Base-by-base conservation (phyloP, 306 rosid genomes). In the Crotalaria pallida region DNA sequence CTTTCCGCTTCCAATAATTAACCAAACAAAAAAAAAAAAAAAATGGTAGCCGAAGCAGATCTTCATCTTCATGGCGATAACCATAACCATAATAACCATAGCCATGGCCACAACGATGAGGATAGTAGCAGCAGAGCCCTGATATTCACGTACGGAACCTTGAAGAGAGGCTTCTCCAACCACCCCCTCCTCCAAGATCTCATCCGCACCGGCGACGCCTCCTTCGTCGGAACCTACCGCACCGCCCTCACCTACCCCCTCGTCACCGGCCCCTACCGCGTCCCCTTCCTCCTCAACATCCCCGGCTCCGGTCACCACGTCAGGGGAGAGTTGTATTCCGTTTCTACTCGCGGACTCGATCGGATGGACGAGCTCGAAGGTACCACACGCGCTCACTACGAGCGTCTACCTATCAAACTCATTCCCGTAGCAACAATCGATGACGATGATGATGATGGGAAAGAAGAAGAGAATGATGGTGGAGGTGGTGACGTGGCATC, bases 191-290 rank as follows among this genome's bases (percentile, higher is more conserved):
- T 85, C 59, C 88, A 88, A 51, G 92, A 89, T 27, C 90, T 89
- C 19, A 84, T 83, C 12, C 78, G 63, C 36, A 33, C 82, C 17
- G 91, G 89, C 34, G 95, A 92, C 77, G 89, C 95, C 2, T 65
- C 82, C 10, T 88, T 89, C 81, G 6, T 82, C 66, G 80, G 92
- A 61, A 73, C 17, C 68, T 84, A 52, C 83, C 77, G 80, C 5
- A 87, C 93, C 44, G 23, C 70, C 5, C 73, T 15, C 36, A 64
- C 43, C 0, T 84, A 75, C 58, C 96, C 96, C 0, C 93, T 86
- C 33, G 90, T 89, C 2, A 89, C 92, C 26, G 98, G 98, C 13
- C 89, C 96, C 22, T 86, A 84, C 79, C 69, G 81, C 2, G 95
- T 89, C n/a, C 95, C 96, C 0, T 89, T 87, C 67, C 89, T 92